phyloP scores from a whole-genome alignment of 345 rosid genomes.

The Atalantia buxifolia region DNA sequence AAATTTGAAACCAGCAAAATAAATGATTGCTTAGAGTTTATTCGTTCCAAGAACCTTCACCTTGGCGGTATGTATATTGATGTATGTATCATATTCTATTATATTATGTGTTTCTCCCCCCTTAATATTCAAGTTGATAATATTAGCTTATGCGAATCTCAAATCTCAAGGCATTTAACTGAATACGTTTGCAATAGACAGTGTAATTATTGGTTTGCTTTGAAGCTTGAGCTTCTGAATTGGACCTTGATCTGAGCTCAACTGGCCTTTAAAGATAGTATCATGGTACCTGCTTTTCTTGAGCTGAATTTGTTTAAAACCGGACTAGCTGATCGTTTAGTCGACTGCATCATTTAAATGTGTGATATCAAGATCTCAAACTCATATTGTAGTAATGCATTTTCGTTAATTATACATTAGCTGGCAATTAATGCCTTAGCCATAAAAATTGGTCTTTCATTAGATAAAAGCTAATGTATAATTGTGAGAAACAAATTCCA shows the following conservation, averaged over 20 bases:
- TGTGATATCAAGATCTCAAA: background rate
- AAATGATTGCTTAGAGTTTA: constrained; percentile 76
- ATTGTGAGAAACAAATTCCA: background rate
- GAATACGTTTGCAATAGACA: background rate
- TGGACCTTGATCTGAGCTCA: constrained; percentile 1
- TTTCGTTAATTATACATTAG: background rate
- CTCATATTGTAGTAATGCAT: background rate
- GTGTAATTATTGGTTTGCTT: background rate
- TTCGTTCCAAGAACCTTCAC: constrained; percentile 52
- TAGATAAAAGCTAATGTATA: no score
- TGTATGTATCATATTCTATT: background rate
- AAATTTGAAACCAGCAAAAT: constrained; percentile 88
- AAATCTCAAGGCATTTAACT: background rate
- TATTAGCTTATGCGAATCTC: background rate
- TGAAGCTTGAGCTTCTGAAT: background rate
- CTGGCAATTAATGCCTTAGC: background rate
- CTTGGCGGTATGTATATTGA: constrained; percentile 37
- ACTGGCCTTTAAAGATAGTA: background rate
- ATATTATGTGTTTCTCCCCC: background rate
- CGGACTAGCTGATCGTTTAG: background rate
- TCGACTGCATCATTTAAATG: background rate
- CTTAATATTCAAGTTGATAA: background rate
- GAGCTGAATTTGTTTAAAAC: background rate
- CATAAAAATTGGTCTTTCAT: background rate
- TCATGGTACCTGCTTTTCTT: background rate